Evolutionary conservation across 169 alveolate species (phyloP).

Genomic region (Sarcocystis neurona): DNA sequence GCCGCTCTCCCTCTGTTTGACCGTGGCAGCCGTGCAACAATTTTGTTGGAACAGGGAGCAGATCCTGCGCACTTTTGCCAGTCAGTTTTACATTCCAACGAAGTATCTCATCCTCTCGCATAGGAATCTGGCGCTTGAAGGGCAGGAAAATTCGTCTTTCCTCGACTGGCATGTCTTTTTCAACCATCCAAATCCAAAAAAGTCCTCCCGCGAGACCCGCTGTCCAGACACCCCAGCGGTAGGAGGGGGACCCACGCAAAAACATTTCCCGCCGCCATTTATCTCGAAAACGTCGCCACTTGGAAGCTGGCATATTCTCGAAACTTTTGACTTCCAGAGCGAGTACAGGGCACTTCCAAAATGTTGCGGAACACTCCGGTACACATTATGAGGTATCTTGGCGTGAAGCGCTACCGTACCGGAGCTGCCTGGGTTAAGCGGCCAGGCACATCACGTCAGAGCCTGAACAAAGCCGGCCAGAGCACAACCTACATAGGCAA

Average conservation of each 20-base stretch:
- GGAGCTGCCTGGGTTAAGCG: too few relatives aligned
- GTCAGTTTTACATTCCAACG: conserved; percentile 36
- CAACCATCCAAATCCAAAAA: conserved; percentile 37
- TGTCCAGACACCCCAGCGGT: conserved; percentile 45
- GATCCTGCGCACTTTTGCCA: conserved; percentile 20
- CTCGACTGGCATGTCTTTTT: conserved; percentile 19
- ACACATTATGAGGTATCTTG: too few relatives aligned
- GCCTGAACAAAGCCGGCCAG: too few relatives aligned
- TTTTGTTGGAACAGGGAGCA: conserved; percentile 2
- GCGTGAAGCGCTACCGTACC: too few relatives aligned
- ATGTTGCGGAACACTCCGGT: too few relatives aligned
- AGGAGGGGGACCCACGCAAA: conserved; percentile 52
- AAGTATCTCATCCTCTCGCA: conserved; percentile 2
- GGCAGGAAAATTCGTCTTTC: conserved; percentile 46
- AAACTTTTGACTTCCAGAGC: too few relatives aligned
- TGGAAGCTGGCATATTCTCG: too few relatives aligned
- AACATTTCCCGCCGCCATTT: conserved; percentile 6
- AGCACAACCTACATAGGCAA: too few relatives aligned
- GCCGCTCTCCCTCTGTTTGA: too few relatives aligned
- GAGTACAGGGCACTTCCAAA: too few relatives aligned
- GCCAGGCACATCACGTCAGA: too few relatives aligned
- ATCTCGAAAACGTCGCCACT: neutral
- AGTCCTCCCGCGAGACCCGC: conserved; percentile 34
- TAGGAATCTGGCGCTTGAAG: conserved; percentile 21
- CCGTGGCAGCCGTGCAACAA: too few relatives aligned